Percentiles rank a stretch among this genome's conserved stretches.
phyloP scores from a whole-genome alignment of 73 alveolate genomes.

The Paramecium bursaria region DNA sequence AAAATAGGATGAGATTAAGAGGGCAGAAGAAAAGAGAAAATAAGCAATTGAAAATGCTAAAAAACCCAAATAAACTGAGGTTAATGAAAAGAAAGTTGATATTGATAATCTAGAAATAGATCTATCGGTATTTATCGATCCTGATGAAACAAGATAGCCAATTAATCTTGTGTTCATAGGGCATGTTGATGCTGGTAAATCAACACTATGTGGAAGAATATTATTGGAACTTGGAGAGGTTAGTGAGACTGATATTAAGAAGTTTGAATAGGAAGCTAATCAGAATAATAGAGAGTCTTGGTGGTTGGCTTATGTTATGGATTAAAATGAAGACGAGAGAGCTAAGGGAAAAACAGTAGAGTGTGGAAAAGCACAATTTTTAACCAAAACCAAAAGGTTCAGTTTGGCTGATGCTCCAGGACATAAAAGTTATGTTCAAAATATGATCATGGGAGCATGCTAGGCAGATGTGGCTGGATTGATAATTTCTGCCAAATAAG shows the following conservation, averaged over 20 bases:
- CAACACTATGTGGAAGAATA: slow-evolving; percentile 95
- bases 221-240: slow-evolving; percentile 89
- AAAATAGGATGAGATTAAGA: slow-evolving; percentile 61
- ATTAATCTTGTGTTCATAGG: slow-evolving; percentile 95
- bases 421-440: slow-evolving; percentile 99
- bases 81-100: slow-evolving; percentile 66
- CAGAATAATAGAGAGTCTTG: slow-evolving; percentile 96
- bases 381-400: slow-evolving; percentile 89
- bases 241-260: slow-evolving; percentile 92
- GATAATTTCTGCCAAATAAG: slow-evolving; percentile 96
- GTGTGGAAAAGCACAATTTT: slow-evolving; percentile 98
- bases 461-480: slow-evolving; percentile 98
- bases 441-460: slow-evolving; percentile 99
- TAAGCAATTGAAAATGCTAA: slow-evolving; percentile 33
- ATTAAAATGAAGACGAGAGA: slow-evolving; percentile 93
- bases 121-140: slow-evolving; percentile 82
- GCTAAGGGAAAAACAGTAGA: slow-evolving; percentile 99
- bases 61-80: slow-evolving; percentile 20
- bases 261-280: slow-evolving; percentile 94
- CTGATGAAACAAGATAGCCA: slow-evolving; percentile 94
- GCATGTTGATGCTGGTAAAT: slow-evolving; percentile 98
- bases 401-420: slow-evolving; percentile 99
- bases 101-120: slow-evolving; percentile 76
- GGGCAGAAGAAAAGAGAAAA: slow-evolving; percentile 62
- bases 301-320: slow-evolving; percentile 98